Percentiles rank a stretch among this genome's conserved stretches.
These are phyloP conservation scores for Cymbopogon citratus DNA, from an alignment of 176 grass and related monocot genomes.

Conservation along the genomic window DNA sequence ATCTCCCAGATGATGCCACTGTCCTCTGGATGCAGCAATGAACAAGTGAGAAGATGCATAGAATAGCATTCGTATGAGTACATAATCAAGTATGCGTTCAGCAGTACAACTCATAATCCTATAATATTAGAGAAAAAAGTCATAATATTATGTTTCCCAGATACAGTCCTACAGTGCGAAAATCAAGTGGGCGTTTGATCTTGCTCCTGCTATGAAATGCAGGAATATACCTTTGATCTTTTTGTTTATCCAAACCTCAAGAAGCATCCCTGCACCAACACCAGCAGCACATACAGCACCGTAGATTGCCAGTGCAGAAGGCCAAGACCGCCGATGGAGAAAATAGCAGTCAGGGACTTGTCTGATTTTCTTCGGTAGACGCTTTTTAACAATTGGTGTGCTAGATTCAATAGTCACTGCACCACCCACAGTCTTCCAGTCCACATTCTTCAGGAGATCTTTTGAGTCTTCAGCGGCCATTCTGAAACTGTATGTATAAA, in stretches of 20 bases:
- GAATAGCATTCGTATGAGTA: background rate
- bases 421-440: constrained; percentile 64
- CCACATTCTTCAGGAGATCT: constrained; percentile 60
- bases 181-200: background rate
- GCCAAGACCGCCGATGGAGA: constrained; percentile 52
- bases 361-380: constrained; percentile 90
- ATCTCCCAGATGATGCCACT: constrained; percentile 71
- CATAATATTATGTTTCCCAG: background rate
- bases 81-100: background rate
- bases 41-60: constrained; percentile 22
- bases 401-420: constrained; percentile 36
- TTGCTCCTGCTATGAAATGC: background rate
- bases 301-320: constrained; percentile 58
- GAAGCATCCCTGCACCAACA: constrained; percentile 69
- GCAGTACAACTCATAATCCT: background rate
- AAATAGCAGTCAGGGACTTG: constrained; percentile 91
- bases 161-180: background rate
- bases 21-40: constrained; percentile 68
- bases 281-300: constrained; percentile 54
- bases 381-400: constrained; percentile 60
- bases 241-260: constrained; percentile 89
- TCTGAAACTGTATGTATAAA: constrained; percentile 1
- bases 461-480: constrained; percentile 56
- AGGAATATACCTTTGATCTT: constrained; percentile 72
- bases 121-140: background rate